phyloP scores from a whole-genome alignment of 2,329 filamentous ascomycete genomes.

The Fonsecaea multimorphosa region DNA sequence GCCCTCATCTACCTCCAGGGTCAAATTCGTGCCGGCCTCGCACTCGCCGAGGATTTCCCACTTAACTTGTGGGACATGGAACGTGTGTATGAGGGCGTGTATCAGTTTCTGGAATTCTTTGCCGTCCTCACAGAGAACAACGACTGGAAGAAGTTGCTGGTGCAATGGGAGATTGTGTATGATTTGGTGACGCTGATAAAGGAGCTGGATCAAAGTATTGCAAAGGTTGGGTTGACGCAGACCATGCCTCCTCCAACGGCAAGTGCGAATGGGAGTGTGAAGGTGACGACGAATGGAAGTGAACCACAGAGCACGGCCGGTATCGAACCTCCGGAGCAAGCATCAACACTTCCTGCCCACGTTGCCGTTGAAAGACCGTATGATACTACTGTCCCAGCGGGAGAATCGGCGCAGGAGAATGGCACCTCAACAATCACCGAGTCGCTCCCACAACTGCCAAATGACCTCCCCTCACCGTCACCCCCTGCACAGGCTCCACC shows the following conservation, averaged over 20 bases:
- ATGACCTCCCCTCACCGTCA: constrained; percentile 29
- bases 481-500: constrained; percentile 49
- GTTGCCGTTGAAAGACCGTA: constrained; percentile 71
- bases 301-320: constrained; percentile 11
- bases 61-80: constrained; percentile 98
- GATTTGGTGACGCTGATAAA: constrained; percentile 87
- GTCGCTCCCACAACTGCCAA: constrained; percentile 12
- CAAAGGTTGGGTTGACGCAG: constrained; percentile 68
- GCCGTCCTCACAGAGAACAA: constrained; percentile 85
- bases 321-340: constrained; percentile 36
- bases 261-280: constrained; percentile 15
- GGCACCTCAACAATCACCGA: constrained; percentile 15
- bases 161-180: constrained; percentile 89
- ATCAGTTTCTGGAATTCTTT: constrained; percentile 93
- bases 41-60: constrained; percentile 84
- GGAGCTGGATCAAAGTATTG: constrained; percentile 84
- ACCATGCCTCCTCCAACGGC: constrained; percentile 26
- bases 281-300: constrained; percentile 13
- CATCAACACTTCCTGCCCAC: constrained; percentile 46
- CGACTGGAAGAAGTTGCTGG: constrained; percentile 80
- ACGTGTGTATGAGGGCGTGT: constrained; percentile 89
- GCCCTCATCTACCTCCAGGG: constrained; percentile 94
- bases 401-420: constrained; percentile 7
- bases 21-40: constrained; percentile 78
- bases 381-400: constrained; percentile 45